Evolutionary conservation across 306 rosid genomes (phyloP).

Genomic region (Cucumis sativus): DNA sequence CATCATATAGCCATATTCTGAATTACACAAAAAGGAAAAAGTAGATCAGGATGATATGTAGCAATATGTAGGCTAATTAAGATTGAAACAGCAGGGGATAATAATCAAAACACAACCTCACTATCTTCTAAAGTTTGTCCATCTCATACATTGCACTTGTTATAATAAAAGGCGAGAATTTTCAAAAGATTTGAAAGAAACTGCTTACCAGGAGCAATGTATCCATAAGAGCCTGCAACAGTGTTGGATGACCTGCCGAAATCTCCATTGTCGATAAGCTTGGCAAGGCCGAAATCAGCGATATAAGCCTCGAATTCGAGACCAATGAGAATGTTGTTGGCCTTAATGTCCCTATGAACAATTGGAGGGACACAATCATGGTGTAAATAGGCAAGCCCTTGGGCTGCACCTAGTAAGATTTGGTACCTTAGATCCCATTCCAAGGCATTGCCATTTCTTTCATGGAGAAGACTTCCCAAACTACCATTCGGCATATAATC

Average conservation of each 20-base stretch:
- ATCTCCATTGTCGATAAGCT: conserved; percentile 76
- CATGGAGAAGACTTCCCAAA: conserved; percentile 71
- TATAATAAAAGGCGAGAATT: neutral
- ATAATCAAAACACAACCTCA: neutral
- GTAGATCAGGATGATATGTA: neutral
- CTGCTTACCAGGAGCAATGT: conserved; percentile 83
- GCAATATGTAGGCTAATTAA: neutral
- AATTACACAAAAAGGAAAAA: neutral
- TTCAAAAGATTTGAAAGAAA: neutral
- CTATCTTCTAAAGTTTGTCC: neutral
- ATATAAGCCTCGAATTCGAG: conserved; percentile 85
- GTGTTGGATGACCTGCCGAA: conserved; percentile 73
- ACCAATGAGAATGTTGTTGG: conserved; percentile 94
- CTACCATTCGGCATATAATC: conserved; percentile 96
- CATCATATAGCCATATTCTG: conserved; percentile 94
- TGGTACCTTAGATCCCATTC: conserved; percentile 92
- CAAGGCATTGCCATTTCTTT: conserved; percentile 53
- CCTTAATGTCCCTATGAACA: conserved; percentile 91
- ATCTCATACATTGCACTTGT: neutral
- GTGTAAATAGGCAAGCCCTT: conserved; percentile 87
- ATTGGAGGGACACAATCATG: conserved; percentile 97
- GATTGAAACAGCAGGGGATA: neutral
- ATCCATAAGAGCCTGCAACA: conserved; percentile 95
- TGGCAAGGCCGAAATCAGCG: conserved; percentile 95
- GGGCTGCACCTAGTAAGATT: conserved; percentile 77